Percentiles rank a stretch among this genome's conserved stretches.
These are phyloP conservation scores for Phytophthora idaei DNA, from an alignment of 352 stramenopile species.

Conservation along the genomic window DNA sequence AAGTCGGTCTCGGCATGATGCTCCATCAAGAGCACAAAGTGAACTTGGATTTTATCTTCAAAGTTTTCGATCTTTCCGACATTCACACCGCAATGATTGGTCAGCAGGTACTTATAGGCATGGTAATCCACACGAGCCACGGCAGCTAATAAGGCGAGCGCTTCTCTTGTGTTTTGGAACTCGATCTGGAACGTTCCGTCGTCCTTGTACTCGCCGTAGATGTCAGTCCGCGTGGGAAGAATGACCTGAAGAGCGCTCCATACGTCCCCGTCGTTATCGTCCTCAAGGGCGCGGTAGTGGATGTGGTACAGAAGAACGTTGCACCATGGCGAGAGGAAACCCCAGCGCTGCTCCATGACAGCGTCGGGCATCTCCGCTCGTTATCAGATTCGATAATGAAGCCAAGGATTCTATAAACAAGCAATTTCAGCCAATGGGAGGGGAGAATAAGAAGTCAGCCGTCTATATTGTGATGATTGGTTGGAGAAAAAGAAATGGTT, in stretches of 20 bases:
- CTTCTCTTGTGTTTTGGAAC: slow-evolving; percentile 25
- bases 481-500: no score
- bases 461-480: no score
- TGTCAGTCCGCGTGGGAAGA: background rate
- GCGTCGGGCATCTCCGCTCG: no score
- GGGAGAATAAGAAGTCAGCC: no score
- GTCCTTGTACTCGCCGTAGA: slow-evolving; percentile 14
- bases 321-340: background rate
- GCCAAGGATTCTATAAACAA: no score
- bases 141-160: slow-evolving; percentile 2
- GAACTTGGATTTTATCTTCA: slow-evolving; percentile 5
- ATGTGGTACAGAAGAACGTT: slow-evolving; percentile 10
- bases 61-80: background rate
- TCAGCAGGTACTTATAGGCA: slow-evolving; percentile 21
- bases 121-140: slow-evolving; percentile 9
- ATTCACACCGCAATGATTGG: slow-evolving; percentile 18
- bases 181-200: slow-evolving; percentile 17
- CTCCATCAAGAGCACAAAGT: slow-evolving; percentile 17
- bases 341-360: no score
- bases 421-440: no score
- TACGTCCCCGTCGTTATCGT: background rate
- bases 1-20: slow-evolving; percentile 7
- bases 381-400: no score
- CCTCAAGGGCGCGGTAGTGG: slow-evolving; percentile 4
- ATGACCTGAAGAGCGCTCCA: background rate